Base-by-base conservation (phyloP, 257 asterid genomes). In the Nicotiana noctiflora region DNA sequence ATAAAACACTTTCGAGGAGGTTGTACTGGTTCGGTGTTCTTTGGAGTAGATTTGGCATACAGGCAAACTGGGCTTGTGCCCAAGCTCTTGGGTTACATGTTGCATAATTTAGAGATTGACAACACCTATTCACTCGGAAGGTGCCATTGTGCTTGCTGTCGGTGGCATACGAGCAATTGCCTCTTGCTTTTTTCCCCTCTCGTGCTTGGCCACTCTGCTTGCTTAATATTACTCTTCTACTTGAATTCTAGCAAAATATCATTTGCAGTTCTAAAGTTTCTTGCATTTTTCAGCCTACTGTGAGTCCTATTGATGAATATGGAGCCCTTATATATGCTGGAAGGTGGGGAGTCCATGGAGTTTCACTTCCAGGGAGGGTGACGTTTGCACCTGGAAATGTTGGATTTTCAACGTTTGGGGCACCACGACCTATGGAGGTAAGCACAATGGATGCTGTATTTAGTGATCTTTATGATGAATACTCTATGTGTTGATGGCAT, bases 321-420 rank as follows among this genome's bases (percentile, higher is more conserved):
- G 99, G 98, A 29, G 96, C 97, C 77, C 90, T 95, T 40, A 51
- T 93, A 67, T 84, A 91, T 85, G 94, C 93, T 44, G 99, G 99
- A 86, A 91, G 98, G 66, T 95, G 99, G 99, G 99, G 98, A 72
- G 79, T 92, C 82, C 94, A 89, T 60, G 99, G 99, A 29, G 89
- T 94, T 83, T 92, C 98, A 29, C 93, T 95, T 85, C 99, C 99
- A 53, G 99, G 99, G 86, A 95, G 98, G 87, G 97, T 92, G 75
- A 95, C 99, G 23, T 95, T 93, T 89, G 94, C 98, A 62, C 99
- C 99, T 59, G 99, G 99, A 80, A 95, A 95, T 89, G 93, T 90
- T 56, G 99, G 99, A 37, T 93, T 93, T 84, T 72, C 90, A 49
- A 93, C 97, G 60, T 95, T 95, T 85, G 99, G 99, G 82, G 96